Evolutionary conservation across 495 filamentous ascomycete genomes (phyloP).

Genomic region (Penicillium coprophilum): DNA sequence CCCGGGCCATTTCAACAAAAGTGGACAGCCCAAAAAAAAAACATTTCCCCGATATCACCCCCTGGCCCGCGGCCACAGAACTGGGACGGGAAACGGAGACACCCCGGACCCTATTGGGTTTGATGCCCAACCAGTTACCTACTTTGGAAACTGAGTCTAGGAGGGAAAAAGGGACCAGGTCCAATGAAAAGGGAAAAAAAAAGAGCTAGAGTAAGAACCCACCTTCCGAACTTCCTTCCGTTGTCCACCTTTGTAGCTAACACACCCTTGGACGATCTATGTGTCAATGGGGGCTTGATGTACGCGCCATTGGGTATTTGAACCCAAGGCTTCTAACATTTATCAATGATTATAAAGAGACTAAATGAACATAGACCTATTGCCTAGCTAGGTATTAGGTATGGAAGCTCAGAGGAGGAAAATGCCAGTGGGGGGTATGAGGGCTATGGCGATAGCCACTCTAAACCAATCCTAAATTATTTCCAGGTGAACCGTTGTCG

Average conservation of each 20-base stretch:
- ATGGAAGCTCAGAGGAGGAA: background rate
- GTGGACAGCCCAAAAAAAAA: background rate
- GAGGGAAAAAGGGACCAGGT: background rate
- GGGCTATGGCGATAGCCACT: background rate
- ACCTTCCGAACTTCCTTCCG: constrained; percentile 5
- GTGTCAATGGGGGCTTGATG: constrained; percentile 23
- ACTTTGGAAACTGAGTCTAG: background rate
- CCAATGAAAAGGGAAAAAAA: background rate
- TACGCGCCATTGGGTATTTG: constrained; percentile 22
- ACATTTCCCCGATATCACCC: background rate
- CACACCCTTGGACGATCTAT: constrained; percentile 24
- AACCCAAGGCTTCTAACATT: background rate
- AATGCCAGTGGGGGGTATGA: background rate
- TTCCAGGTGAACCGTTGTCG: constrained; percentile 2
- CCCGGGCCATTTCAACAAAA: background rate
- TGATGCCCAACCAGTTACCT: constrained; percentile 8
- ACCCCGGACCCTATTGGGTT: background rate
- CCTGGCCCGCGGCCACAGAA: constrained; percentile 13
- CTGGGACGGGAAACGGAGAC: constrained; percentile 7
- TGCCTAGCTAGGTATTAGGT: background rate
- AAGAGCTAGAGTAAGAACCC: background rate
- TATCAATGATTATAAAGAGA: background rate
- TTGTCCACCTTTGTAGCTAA: constrained; percentile 15
- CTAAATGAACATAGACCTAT: background rate
- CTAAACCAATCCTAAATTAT: background rate